A percentile compares a stretch with the other conserved stretches of the same genome.
phyloP scores from a whole-genome alignment of 306 rosid genomes.

The Myrica gale region DNA sequence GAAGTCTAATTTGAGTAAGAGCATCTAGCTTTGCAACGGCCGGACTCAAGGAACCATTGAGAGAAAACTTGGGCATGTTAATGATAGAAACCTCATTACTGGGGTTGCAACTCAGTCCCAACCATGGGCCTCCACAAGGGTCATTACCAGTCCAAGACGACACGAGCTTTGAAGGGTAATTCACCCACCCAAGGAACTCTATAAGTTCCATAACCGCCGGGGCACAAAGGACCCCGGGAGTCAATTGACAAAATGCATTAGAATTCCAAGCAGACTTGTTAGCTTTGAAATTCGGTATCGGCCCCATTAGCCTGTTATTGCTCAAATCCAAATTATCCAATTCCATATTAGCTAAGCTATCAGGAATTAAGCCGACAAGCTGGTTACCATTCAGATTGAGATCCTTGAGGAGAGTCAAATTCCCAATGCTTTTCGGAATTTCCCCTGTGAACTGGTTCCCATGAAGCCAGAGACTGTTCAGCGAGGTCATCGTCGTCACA shows the following conservation, averaged over 20 bases:
- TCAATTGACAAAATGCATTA: conserved; percentile 56
- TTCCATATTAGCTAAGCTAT: conserved; percentile 50
- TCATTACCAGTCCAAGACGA: conserved; percentile 68
- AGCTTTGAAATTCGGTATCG: conserved; percentile 68
- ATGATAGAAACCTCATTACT: conserved; percentile 53
- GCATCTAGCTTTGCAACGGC: conserved; percentile 67
- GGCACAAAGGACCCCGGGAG: conserved; percentile 51
- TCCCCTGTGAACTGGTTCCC: conserved; percentile 74
- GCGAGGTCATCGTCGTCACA: conserved; percentile 59
- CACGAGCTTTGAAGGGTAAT: conserved; percentile 62
- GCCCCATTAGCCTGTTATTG: conserved; percentile 85
- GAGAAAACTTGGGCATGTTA: conserved; percentile 56
- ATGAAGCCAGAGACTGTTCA: conserved; percentile 76
- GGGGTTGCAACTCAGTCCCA: conserved; percentile 61
- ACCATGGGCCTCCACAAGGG: conserved; percentile 67
- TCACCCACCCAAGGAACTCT: conserved; percentile 61
- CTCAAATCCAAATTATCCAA: conserved; percentile 59
- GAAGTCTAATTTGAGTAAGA: conserved; percentile 55
- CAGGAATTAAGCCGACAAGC: conserved; percentile 79
- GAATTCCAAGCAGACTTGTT: conserved; percentile 19
- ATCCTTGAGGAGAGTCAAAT: conserved; percentile 55
- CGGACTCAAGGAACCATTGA: conserved; percentile 77
- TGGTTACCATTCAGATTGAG: conserved; percentile 72
- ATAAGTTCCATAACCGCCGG: conserved; percentile 72
- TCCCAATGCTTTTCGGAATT: conserved; percentile 70